Conservation (phyloP, 1,139 yeast genomes). For the Yamadazyma triangularis region DNA sequence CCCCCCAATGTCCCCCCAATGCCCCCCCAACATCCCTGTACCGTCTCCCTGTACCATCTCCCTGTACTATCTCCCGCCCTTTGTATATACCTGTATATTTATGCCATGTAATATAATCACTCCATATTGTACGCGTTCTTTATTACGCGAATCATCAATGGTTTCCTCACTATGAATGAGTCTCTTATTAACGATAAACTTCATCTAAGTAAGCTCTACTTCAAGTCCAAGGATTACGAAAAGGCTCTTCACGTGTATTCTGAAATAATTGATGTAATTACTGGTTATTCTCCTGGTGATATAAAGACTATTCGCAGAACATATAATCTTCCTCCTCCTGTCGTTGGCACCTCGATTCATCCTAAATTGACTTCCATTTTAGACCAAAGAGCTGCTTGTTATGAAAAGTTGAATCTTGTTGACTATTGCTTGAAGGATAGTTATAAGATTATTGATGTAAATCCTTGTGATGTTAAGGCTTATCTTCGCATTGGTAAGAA, state of each 20-base stretch:
- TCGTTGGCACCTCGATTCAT: conserved; percentile 22
- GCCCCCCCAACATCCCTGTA: too few species aligned
- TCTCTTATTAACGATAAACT: conserved; percentile 25
- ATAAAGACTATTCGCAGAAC: conserved; percentile 16
- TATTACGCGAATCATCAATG: too few species aligned
- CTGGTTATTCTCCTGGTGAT: conserved; percentile 11
- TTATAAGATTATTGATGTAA: conserved; percentile 33
- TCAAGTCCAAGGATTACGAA: conserved; percentile 24
- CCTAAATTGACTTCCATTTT: conserved; percentile 21
- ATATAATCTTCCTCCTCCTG: conserved; percentile 22
- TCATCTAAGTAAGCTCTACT: conserved; percentile 28
- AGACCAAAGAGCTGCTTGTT: conserved; percentile 58
- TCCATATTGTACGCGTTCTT: too few species aligned
- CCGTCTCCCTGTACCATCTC: too few species aligned
- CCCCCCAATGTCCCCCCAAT: too few species aligned
- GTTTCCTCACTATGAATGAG: conserved; percentile 10
- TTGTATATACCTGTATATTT: too few species aligned
- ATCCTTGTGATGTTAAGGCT: conserved; percentile 58
- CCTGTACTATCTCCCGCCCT: too few species aligned
- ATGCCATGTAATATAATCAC: too few species aligned
- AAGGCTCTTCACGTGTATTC: conserved; percentile 24
- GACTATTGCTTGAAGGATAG: conserved; percentile 45
- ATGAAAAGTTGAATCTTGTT: conserved; percentile 43
- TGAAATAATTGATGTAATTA: conserved; percentile 15
- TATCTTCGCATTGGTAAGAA: conserved; percentile 53